Base-by-base conservation (phyloP, 768 basidiomycete species). In the Auriscalpium vulgare region DNA sequence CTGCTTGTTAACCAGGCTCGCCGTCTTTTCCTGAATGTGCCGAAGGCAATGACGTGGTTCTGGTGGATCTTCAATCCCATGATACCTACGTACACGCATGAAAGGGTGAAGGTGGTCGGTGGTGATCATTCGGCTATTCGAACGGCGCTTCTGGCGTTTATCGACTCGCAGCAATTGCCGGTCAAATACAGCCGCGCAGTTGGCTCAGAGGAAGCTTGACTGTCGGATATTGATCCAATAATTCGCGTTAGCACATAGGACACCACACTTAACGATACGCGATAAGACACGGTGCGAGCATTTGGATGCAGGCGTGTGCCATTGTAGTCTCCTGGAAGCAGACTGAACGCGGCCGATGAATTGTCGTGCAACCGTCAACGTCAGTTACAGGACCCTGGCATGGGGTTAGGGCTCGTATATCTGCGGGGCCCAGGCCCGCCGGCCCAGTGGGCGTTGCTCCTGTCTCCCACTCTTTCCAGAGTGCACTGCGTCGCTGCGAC, bases 1-100 rank as follows among this genome's bases (percentile, higher is more conserved):
- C 23, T 29, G 23, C 23, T 29, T 29, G 10, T 37, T 11, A 9
- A 11, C 19, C 59, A 87, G 85, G 77, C 80, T 63, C 78, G 77
- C 65, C 91, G 91, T 66, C 88, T 85, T 72, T 91, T 92, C 65
- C 75, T 92, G 64, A 89, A 88, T 62, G 88, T 92, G 13, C 90
- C 90, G 0, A 78, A 79, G 2, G 63, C 87, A 56, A 75, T 91
- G 62, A 79, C 83, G 43, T 91, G 89, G 88, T 77, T 92, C 57
- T 92, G 88, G 72, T 91, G 89, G 89, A 56, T 72, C 19, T 91
- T 91, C 76, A 91, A 85, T 66, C 78, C 88, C 0, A 66, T 92
- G 59, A 67, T 92, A 11, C 79, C 89, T 1, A 68, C 85, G 6
- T 79, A 78, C 34, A 91, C 90, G n/a, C 66, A 88, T 37, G 83